A percentile compares a stretch with the other conserved stretches of the same genome.
Evolutionary conservation across 768 basidiomycete species (phyloP).

Genomic region (Agrocybe pediades): DNA sequence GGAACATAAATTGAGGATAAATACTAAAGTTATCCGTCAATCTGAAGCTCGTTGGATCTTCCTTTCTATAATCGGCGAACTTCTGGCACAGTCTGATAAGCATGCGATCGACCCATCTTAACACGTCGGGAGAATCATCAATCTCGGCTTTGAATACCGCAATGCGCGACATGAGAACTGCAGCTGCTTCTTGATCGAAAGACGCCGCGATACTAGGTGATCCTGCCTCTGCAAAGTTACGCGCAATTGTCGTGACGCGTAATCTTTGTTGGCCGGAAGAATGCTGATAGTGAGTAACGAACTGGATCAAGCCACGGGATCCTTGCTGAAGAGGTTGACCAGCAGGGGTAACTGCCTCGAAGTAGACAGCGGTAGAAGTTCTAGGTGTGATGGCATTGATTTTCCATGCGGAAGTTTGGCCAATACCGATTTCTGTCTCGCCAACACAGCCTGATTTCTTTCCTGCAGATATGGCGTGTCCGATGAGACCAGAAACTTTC

Average conservation of each 20-base stretch:
- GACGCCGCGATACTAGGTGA: slow-evolving; percentile 90
- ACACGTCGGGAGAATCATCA: slow-evolving; percentile 95
- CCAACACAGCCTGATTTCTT: slow-evolving; percentile 98
- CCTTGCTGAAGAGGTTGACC: slow-evolving; percentile 90
- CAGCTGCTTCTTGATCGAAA: slow-evolving; percentile 98
- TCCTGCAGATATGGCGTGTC: slow-evolving; percentile 95
- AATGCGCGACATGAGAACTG: slow-evolving; percentile 97
- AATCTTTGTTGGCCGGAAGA: slow-evolving; percentile 91
- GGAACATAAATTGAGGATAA: slow-evolving; percentile 99
- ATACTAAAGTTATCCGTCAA: slow-evolving; percentile 96
- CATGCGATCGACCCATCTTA: slow-evolving; percentile 98
- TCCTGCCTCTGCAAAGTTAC: slow-evolving; percentile 96
- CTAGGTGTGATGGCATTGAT: slow-evolving; percentile 88
- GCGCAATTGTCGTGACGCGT: slow-evolving; percentile 95
- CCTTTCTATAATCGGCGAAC: slow-evolving; percentile 98
- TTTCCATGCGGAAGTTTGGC: slow-evolving; percentile 98
- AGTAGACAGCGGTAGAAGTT: slow-evolving; percentile 92
- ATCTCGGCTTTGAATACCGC: slow-evolving; percentile 99
- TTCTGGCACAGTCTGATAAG: slow-evolving; percentile 98
- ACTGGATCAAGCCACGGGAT: slow-evolving; percentile 94
- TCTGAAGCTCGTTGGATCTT: slow-evolving; percentile 93
- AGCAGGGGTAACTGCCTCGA: slow-evolving; percentile 97
- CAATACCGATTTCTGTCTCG: slow-evolving; percentile 99
- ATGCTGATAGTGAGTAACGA: slow-evolving; percentile 99
- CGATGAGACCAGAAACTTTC: slow-evolving; percentile 97